Percentiles rank a stretch among this genome's conserved stretches.
These are phyloP conservation scores for Eimeria tenella DNA, from an alignment of 169 alveolate species.

Conservation along the genomic window DNA sequence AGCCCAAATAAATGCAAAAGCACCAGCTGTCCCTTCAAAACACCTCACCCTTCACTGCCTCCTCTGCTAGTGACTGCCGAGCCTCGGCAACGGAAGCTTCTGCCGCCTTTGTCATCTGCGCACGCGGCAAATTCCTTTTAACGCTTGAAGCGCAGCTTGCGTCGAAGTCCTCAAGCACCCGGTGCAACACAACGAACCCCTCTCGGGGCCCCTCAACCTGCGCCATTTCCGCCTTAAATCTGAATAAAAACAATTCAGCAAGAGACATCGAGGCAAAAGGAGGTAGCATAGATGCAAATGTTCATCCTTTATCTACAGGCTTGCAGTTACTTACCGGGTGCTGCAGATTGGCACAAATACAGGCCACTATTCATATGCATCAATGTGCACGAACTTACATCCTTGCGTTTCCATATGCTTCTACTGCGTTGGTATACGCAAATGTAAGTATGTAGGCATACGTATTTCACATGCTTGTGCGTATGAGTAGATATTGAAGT, in stretches of 20 bases:
- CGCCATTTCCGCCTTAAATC: conserved; percentile 22
- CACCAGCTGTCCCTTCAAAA: neutral
- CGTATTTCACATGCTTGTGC: neutral
- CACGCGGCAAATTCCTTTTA: too few relatives aligned
- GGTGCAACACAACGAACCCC: conserved; percentile 1
- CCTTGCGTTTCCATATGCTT: too few relatives aligned
- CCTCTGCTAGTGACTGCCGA: neutral
- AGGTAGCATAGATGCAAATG: neutral
- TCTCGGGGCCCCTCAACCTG: conserved; percentile 11
- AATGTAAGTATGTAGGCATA: neutral
- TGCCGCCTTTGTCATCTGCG: neutral
- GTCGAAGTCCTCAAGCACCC: conserved; percentile 12
- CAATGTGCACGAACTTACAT: neutral
- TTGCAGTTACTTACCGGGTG: neutral
- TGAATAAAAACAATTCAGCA: neutral
- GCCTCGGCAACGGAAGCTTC: neutral
- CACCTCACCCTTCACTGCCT: neutral
- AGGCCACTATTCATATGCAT: neutral
- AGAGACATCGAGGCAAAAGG: neutral
- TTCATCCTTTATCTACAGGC: neutral
- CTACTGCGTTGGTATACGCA: neutral
- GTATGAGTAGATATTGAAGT: neutral
- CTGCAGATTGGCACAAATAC: neutral
- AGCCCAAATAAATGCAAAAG: neutral
- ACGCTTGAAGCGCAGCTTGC: neutral